Percentiles rank a stretch among this genome's conserved stretches.
These are phyloP conservation scores for Cryptococcus sp. DNA, from an alignment of 1,284 basidiomycete genomes.

Conservation along the genomic window DNA sequence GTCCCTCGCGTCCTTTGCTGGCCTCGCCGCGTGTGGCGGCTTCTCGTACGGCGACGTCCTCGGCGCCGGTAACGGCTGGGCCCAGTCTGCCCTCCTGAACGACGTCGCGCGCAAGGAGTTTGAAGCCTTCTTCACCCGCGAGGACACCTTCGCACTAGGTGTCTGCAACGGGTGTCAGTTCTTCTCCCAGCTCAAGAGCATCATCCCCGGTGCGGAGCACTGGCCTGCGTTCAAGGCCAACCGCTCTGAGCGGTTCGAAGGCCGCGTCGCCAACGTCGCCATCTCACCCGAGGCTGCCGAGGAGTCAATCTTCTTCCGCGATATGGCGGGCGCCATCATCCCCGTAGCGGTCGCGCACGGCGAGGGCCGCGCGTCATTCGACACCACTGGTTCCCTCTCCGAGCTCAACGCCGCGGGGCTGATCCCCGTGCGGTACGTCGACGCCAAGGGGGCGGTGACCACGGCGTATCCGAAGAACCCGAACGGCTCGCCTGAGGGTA, in stretches of 20 bases:
- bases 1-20: slow-evolving; percentile 68
- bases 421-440: slow-evolving; percentile 73
- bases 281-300: slow-evolving; percentile 58
- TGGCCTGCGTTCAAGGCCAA: slow-evolving; percentile 96
- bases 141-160: slow-evolving; percentile 82
- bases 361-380: slow-evolving; percentile 82
- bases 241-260: slow-evolving; percentile 86
- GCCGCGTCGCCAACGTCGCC: slow-evolving; percentile 74
- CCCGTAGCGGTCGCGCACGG: slow-evolving; percentile 96
- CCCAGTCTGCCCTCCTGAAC: slow-evolving; percentile 85
- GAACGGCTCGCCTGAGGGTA: slow-evolving; percentile 82
- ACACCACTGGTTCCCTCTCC: slow-evolving; percentile 48
- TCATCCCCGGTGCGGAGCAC: slow-evolving; percentile 77
- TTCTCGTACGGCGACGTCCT: slow-evolving; percentile 99
- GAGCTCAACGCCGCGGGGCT: slow-evolving; percentile 57
- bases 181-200: slow-evolving; percentile 77
- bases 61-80: slow-evolving; percentile 97
- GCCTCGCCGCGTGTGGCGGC: slow-evolving; percentile 92
- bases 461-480: slow-evolving; percentile 88
- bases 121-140: slow-evolving; percentile 70
- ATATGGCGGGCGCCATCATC: slow-evolving; percentile 80
- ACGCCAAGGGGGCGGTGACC: slow-evolving; percentile 63
- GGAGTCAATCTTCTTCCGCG: slow-evolving; percentile 78
- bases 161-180: slow-evolving; percentile 99
- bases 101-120: slow-evolving; percentile 71